Evolutionary conservation across 2,329 filamentous ascomycete species (phyloP).

Genomic region (Cladorrhinum sp.): DNA sequence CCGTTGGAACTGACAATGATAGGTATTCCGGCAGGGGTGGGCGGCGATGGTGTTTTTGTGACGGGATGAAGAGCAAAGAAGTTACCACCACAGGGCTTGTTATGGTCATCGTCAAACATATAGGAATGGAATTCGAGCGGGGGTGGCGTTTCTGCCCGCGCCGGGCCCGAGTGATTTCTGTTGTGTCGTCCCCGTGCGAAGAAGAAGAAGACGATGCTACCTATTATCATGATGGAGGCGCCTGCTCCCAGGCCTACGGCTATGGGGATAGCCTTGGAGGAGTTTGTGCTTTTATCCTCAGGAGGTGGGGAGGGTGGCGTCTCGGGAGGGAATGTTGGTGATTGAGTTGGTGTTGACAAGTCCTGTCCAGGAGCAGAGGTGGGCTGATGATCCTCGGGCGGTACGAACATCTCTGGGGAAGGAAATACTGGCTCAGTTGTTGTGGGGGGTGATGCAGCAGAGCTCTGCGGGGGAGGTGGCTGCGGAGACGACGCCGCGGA

Average conservation of each 20-base stretch:
- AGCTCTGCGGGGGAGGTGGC: no score
- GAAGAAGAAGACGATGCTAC: slow-evolving; percentile 16
- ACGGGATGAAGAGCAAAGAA: no score
- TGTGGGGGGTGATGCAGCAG: background rate
- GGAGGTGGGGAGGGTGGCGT: background rate
- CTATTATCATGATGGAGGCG: slow-evolving; percentile 10
- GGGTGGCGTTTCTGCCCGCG: slow-evolving; percentile 21
- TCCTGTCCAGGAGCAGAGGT: background rate
- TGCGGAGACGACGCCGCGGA: no score
- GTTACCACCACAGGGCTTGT: no score
- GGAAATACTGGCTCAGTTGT: background rate
- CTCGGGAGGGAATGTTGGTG: background rate
- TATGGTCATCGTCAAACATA: no score
- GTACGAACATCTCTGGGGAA: no score
- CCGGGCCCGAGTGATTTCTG: background rate
- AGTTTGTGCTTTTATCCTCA: background rate
- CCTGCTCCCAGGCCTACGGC: slow-evolving; percentile 18
- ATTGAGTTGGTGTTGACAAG: background rate
- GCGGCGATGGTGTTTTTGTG: no score
- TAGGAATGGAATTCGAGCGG: slow-evolving; percentile 14
- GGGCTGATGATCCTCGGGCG: background rate
- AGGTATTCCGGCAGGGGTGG: no score
- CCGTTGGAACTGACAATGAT: no score
- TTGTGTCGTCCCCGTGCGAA: slow-evolving; percentile 20
- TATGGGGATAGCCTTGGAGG: slow-evolving; percentile 9